Percentiles rank a stretch among this genome's conserved stretches.
These are phyloP conservation scores for Phytophthora cryptogea DNA, from an alignment of 352 stramenopile species.

Conservation along the genomic window DNA sequence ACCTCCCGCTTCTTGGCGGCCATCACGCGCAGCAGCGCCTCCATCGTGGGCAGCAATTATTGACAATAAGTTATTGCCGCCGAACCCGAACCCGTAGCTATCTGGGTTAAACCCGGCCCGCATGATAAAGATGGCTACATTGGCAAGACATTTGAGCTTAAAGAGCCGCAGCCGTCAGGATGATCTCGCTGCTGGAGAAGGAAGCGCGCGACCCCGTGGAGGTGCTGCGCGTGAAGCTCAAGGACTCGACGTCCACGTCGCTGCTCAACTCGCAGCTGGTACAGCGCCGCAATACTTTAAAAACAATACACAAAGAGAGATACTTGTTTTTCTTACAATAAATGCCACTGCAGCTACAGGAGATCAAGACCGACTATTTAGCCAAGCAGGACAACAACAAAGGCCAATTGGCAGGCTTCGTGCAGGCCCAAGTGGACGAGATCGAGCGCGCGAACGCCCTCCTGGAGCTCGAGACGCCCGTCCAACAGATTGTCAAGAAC, in stretches of 20 bases:
- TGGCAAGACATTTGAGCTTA: background rate
- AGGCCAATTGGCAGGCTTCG: slow-evolving; percentile 69
- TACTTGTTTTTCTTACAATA: background rate
- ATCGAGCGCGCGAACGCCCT: slow-evolving; percentile 80
- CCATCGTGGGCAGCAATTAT: slow-evolving; percentile 43
- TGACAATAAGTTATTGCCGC: background rate
- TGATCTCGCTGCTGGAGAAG: slow-evolving; percentile 86
- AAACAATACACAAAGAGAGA: slow-evolving; percentile 3
- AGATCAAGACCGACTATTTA: slow-evolving; percentile 86
- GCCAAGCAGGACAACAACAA: slow-evolving; percentile 77
- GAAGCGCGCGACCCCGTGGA: slow-evolving; percentile 84
- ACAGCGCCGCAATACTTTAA: background rate
- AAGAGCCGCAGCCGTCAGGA: slow-evolving; percentile 25
- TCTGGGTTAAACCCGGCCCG: no score
- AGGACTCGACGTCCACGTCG: slow-evolving; percentile 81
- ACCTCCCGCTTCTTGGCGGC: slow-evolving; percentile 83
- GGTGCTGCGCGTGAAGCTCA: slow-evolving; percentile 80
- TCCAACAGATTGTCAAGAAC: slow-evolving; percentile 65
- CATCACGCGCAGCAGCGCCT: slow-evolving; percentile 75
- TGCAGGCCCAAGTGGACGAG: slow-evolving; percentile 82
- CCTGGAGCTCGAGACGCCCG: slow-evolving; percentile 69
- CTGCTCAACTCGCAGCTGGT: slow-evolving; percentile 84
- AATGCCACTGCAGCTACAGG: slow-evolving; percentile 50
- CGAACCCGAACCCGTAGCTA: no score
- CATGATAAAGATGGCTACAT: no score